phyloP scores from a whole-genome alignment of 495 filamentous ascomycete species.

The Astrothelium macrocarpum region DNA sequence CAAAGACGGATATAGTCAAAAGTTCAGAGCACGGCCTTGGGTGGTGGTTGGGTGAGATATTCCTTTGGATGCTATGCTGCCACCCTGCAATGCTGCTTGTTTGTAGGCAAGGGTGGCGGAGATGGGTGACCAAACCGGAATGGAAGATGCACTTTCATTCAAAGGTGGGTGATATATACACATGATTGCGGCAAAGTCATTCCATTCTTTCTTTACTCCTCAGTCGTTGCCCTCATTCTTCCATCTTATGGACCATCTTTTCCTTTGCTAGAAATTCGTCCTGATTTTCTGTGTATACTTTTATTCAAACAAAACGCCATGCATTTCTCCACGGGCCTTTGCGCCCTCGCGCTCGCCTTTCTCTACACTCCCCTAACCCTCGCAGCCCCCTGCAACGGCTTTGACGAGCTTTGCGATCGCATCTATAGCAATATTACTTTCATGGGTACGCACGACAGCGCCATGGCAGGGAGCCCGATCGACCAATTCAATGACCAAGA shows the following conservation, averaged over 20 bases:
- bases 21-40: neutral
- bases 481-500: slow-evolving; percentile 17
- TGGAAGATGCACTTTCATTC: neutral
- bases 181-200: neutral
- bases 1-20: neutral
- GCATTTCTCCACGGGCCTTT: neutral
- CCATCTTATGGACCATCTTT: neutral
- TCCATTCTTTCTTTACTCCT: slow-evolving; percentile 1
- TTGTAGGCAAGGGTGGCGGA: neutral
- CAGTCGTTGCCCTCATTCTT: neutral
- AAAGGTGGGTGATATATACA: neutral
- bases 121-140: neutral
- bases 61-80: neutral
- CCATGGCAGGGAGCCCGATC: slow-evolving; percentile 38
- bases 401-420: slow-evolving; percentile 46
- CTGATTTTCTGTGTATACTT: neutral
- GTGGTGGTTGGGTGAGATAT: neutral
- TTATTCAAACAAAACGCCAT: neutral
- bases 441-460: slow-evolving; percentile 53
- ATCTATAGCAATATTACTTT: slow-evolving; percentile 54
- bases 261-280: neutral
- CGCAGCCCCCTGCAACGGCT: slow-evolving; percentile 46
- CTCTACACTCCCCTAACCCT: neutral
- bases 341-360: neutral
- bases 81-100: no score